Evolutionary conservation across 2,329 filamentous ascomycete species (phyloP), one percentile per base, ranked within the genome.

Genomic region (Domatiomyces globalis): DNA sequence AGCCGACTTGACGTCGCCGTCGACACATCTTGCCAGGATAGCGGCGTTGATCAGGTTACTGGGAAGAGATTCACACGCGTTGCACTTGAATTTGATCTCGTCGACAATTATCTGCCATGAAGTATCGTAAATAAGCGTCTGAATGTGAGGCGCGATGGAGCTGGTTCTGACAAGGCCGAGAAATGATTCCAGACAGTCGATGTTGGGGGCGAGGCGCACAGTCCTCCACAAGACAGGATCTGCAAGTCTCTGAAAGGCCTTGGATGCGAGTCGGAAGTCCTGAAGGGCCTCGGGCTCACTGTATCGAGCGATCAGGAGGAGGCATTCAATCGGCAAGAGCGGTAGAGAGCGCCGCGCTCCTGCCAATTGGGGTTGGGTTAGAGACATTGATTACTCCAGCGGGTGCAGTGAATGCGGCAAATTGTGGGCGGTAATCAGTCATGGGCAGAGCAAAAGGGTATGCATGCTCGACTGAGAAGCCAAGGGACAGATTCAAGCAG

Each of bases 281-380:
- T 58, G 56, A n/a, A 56, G 22, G n/a, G 54, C 54, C 15, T 48
- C 42, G 12, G 54, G 50, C 17, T 52, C 48, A 42, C 52, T 56
- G 44, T 27, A 48, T 48, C 55, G 56, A 17, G 54, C 45, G 50
- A 58, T 54, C 19, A 53, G 45, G n/a, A 56, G 48, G 12, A 58
- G 46, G 45, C 56, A 53, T 49, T 58, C 56, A 50, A 55, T 55
- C 7, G 56, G 56, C n/a, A 58, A 49, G 36, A 56, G 50, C 18
- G 52, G 52, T 29, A 44, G 39, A 18, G 39, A 48, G 10, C 25
- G 25, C 42, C n/a, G 20, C 17, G 46, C 33, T 39, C 33, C 33
- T 15, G 12, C 33, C 33, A 7, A 39, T 15, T 39, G 33, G 9
- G 33, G 10, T 39, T 39, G 33, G 33, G 10, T 15, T 10, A 39